Conservation (phyloP, 2,329 filamentous ascomycete genomes). For the Fusarium sp. region DNA sequence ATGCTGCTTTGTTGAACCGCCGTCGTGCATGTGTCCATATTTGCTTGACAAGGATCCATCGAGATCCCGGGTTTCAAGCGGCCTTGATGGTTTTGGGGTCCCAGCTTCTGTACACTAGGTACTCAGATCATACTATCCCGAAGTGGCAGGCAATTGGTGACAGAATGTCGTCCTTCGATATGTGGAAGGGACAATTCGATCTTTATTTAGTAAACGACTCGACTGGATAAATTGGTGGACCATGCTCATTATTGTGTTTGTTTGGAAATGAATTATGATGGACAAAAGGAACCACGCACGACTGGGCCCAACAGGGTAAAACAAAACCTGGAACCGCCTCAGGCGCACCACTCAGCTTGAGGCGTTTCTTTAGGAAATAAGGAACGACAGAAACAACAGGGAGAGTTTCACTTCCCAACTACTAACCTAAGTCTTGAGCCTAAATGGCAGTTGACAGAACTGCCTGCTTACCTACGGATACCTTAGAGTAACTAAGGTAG, state of each 20-base stretch:
- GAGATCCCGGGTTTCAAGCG: conserved; percentile 4
- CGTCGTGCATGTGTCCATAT: neutral
- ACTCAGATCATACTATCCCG: conserved; percentile 20
- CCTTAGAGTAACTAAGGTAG: neutral
- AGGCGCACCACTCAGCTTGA: conserved; percentile 40
- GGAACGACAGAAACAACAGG: neutral
- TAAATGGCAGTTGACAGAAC: too few species aligned
- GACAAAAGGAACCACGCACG: conserved; percentile 35
- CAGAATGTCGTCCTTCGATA: neutral
- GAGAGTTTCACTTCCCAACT: neutral
- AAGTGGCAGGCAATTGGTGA: neutral
- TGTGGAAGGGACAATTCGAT: neutral
- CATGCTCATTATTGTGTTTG: neutral
- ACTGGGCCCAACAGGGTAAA: conserved; percentile 4
- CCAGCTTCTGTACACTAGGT: conserved; percentile 3
- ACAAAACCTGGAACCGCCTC: conserved; percentile 24
- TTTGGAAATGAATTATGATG: conserved; percentile 18
- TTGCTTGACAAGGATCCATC: neutral
- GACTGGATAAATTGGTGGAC: neutral
- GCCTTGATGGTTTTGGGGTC: neutral
- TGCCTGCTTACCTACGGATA: neutral
- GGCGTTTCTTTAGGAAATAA: conserved; percentile 10
- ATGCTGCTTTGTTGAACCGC: neutral
- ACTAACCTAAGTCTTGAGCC: neutral
- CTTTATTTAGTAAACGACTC: neutral